Evolutionary conservation across 176 grass and related monocot genomes (phyloP).

Genomic region (Musa acuminata): DNA sequence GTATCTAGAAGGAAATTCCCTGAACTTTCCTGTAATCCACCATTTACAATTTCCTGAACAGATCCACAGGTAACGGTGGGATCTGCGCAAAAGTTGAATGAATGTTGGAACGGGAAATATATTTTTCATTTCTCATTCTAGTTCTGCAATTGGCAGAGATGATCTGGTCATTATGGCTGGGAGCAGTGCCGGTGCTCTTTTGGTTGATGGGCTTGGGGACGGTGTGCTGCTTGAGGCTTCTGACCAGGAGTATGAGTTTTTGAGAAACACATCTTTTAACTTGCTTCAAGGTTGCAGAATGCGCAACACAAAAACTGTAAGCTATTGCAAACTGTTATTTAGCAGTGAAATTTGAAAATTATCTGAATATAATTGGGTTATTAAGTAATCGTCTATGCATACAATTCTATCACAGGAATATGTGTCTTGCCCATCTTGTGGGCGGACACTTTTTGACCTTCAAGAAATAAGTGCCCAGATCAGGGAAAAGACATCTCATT

Average conservation of each 20-base stretch:
- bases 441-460: conserved; percentile 85
- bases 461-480: conserved; percentile 90
- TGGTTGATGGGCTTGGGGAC: conserved; percentile 95
- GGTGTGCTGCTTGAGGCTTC: conserved; percentile 74
- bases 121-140: conserved; percentile 19
- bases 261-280: conserved; percentile 95
- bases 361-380: not conserved
- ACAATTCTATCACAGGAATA: conserved; percentile 49
- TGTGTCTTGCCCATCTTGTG: conserved; percentile 90
- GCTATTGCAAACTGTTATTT: conserved; percentile 18
- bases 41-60: conserved; percentile 68
- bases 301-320: conserved; percentile 99
- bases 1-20: conserved; percentile 59
- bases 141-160: conserved; percentile 51
- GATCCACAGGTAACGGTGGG: conserved; percentile 37
- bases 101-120: not conserved
- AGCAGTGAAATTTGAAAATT: not conserved
- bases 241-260: conserved; percentile 75
- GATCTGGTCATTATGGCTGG: conserved; percentile 89
- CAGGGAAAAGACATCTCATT: conserved; percentile 81
- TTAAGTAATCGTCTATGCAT: not conserved
- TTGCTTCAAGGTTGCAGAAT: conserved; percentile 97
- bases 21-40: conserved; percentile 89
- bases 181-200: conserved; percentile 65
- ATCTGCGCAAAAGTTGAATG: not conserved